Percentiles rank a stretch among this genome's conserved stretches.
Evolutionary conservation across 345 rosid species (phyloP).

Genomic region (Gossypium herbaceum): DNA sequence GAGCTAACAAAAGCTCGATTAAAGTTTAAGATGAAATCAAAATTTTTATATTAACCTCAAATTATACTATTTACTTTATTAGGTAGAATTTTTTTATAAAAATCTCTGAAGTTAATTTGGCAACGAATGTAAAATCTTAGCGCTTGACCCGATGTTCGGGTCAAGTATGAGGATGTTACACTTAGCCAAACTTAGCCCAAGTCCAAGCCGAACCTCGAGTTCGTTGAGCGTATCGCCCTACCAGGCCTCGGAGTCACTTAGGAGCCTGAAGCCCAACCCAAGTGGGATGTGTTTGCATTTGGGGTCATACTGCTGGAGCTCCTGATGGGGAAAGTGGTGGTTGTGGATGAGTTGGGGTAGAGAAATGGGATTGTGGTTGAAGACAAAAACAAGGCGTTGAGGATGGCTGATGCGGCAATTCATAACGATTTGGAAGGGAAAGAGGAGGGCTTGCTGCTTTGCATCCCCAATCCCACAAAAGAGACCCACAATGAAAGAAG

Average conservation of each 20-base stretch:
- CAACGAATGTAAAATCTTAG: too few relatives aligned
- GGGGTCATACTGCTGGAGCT: slow-evolving; percentile 82
- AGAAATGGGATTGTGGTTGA: slow-evolving; percentile 66
- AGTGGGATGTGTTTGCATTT: slow-evolving; percentile 87
- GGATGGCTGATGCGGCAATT: slow-evolving; percentile 67
- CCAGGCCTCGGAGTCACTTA: slow-evolving; percentile 77
- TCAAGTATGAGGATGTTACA: too few relatives aligned
- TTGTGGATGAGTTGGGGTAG: slow-evolving; percentile 79
- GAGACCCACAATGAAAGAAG: slow-evolving; percentile 88
- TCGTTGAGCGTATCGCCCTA: slow-evolving; percentile 58
- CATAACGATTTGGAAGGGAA: slow-evolving; percentile 79
- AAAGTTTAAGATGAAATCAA: too few relatives aligned
- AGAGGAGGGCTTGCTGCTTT: slow-evolving; percentile 74
- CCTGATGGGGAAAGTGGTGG: slow-evolving; percentile 57
- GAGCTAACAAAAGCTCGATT: too few relatives aligned
- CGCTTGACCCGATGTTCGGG: too few relatives aligned
- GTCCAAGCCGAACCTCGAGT: slow-evolving; percentile 51
- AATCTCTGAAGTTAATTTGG: too few relatives aligned
- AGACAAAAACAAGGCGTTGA: slow-evolving; percentile 52
- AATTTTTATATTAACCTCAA: too few relatives aligned
- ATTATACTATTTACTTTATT: too few relatives aligned
- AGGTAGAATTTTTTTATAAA: too few relatives aligned
- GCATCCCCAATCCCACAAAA: slow-evolving; percentile 77
- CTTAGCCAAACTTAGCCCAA: slow-evolving; percentile 52
- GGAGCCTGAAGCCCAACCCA: slow-evolving; percentile 74